Percentiles rank a stretch among this genome's conserved stretches.
Evolutionary conservation across 805 yeast species (phyloP).

Genomic region (Ogataea saltuana): DNA sequence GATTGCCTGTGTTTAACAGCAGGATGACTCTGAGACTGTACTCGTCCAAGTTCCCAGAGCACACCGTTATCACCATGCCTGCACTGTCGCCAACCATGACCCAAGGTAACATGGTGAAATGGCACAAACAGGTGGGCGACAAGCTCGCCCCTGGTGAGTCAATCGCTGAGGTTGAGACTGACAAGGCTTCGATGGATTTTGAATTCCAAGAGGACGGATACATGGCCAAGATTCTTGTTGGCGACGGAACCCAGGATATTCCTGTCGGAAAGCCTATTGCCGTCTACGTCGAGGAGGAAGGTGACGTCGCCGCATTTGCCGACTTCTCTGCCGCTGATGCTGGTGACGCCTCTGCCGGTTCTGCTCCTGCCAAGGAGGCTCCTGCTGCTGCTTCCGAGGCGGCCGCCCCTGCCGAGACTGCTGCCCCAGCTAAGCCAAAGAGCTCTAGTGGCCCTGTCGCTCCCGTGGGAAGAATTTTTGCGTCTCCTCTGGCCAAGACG

Average conservation of each 20-base stretch:
- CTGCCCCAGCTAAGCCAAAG: conserved; percentile 15
- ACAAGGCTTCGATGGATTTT: conserved; percentile 96
- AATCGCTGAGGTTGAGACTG: conserved; percentile 96
- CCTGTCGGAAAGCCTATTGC: conserved; percentile 97
- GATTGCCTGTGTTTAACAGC: conserved; percentile 15
- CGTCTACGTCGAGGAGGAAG: conserved; percentile 86
- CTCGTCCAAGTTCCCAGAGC: conserved; percentile 43
- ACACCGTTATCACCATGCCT: conserved; percentile 93
- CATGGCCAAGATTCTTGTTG: conserved; percentile 82
- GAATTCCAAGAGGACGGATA: conserved; percentile 97
- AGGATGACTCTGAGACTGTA: conserved; percentile 23
- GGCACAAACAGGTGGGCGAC: conserved; percentile 93
- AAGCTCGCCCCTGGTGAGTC: conserved; percentile 88
- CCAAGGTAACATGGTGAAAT: conserved; percentile 84
- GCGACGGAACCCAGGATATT: conserved; percentile 83
- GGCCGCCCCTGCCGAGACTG: conserved; percentile 34
- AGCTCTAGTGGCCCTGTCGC: conserved; percentile 24
- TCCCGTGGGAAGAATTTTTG: conserved; percentile 68
- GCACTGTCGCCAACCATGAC: conserved; percentile 99
- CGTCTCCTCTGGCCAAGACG: conserved; percentile 93
- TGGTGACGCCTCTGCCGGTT: conserved; percentile 48
- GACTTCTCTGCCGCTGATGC: conserved; percentile 84
- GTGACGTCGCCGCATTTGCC: conserved; percentile 84
- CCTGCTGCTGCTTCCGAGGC: conserved; percentile 17
- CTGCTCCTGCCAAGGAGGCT: conserved; percentile 31